These are phyloP conservation scores for Irpex lacteus DNA, from an alignment of 1,284 basidiomycete species.

Conservation along the genomic window DNA sequence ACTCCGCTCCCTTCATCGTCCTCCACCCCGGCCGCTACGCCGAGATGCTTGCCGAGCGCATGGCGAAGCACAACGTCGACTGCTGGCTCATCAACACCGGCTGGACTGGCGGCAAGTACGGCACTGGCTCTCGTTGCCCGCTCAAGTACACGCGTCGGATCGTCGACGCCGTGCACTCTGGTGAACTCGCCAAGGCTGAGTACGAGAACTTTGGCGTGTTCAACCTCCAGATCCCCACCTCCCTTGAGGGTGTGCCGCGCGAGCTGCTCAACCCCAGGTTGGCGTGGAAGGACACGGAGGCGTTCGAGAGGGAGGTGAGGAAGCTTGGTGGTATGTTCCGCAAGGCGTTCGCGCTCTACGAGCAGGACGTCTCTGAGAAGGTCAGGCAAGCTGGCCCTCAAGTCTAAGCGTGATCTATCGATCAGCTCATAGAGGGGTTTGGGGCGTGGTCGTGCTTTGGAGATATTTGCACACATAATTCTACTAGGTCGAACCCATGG, in stretches of 20 bases:
- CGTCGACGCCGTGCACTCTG: conserved; percentile 96
- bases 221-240: conserved; percentile 79
- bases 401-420: conserved; percentile 8
- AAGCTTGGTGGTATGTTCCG: conserved; percentile 92
- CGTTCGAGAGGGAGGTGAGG: conserved; percentile 81
- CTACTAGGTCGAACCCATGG: neutral
- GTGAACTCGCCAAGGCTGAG: conserved; percentile 84
- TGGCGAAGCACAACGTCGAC: conserved; percentile 88
- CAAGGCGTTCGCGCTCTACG: conserved; percentile 89
- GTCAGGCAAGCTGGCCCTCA: conserved; percentile 78
- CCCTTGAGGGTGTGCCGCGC: conserved; percentile 79
- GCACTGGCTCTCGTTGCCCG: conserved; percentile 88
- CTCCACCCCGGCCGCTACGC: conserved; percentile 96
- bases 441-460: neutral
- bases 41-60: conserved; percentile 94
- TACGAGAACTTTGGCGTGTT: conserved; percentile 85
- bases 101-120: conserved; percentile 96
- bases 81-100: conserved; percentile 99
- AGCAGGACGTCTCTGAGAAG: conserved; percentile 76
- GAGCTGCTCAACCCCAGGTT: conserved; percentile 85
- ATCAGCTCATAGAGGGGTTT: neutral
- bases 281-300: conserved; percentile 86
- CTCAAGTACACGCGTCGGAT: conserved; percentile 95
- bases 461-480: neutral
- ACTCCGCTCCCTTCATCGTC: conserved; percentile 98